These are phyloP conservation scores for Castanea mollissima DNA, from an alignment of 306 rosid genomes.

Conservation along the genomic window DNA sequence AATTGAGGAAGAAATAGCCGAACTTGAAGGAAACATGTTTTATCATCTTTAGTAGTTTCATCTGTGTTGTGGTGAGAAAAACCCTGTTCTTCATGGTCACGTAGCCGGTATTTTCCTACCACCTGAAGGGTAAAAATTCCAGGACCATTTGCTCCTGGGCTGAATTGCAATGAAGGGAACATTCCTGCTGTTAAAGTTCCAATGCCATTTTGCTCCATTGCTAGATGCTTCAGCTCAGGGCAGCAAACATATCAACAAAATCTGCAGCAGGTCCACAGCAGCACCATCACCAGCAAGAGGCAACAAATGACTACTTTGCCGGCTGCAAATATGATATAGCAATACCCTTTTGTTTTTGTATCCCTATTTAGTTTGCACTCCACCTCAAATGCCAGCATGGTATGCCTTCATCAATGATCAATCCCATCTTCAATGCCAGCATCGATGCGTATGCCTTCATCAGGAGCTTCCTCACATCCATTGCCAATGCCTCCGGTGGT, in stretches of 20 bases:
- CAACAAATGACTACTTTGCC: slow-evolving; percentile 68
- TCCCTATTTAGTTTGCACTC: slow-evolving; percentile 81
- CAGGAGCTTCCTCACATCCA: slow-evolving; percentile 39
- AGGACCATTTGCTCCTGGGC: slow-evolving; percentile 80
- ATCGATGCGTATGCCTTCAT: slow-evolving; percentile 54
- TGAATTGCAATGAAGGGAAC: slow-evolving; percentile 86
- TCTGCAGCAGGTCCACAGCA: slow-evolving; percentile 85
- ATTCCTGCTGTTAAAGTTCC: slow-evolving; percentile 97
- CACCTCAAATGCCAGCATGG: slow-evolving; percentile 81
- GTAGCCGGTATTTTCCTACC: slow-evolving; percentile 59
- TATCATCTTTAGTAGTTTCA: slow-evolving; percentile 16
- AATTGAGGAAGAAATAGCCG: slow-evolving; percentile 10
- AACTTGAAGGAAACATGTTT: slow-evolving; percentile 16
- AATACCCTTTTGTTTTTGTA: slow-evolving; percentile 79
- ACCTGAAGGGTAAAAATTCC: slow-evolving; percentile 84
- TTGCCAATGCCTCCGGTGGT: slow-evolving; percentile 76
- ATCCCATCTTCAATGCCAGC: slow-evolving; percentile 52
- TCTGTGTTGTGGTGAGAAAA: slow-evolving; percentile 72
- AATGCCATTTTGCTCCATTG: slow-evolving; percentile 75
- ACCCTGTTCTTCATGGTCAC: slow-evolving; percentile 60
- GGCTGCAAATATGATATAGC: slow-evolving; percentile 68
- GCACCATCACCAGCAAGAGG: slow-evolving; percentile 64
- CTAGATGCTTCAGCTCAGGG: slow-evolving; percentile 69
- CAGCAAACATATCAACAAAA: slow-evolving; percentile 78
- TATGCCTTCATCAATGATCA: slow-evolving; percentile 58